Evolutionary conservation across 768 basidiomycete genomes (phyloP).

Genomic region (Tricholoma sp.): DNA sequence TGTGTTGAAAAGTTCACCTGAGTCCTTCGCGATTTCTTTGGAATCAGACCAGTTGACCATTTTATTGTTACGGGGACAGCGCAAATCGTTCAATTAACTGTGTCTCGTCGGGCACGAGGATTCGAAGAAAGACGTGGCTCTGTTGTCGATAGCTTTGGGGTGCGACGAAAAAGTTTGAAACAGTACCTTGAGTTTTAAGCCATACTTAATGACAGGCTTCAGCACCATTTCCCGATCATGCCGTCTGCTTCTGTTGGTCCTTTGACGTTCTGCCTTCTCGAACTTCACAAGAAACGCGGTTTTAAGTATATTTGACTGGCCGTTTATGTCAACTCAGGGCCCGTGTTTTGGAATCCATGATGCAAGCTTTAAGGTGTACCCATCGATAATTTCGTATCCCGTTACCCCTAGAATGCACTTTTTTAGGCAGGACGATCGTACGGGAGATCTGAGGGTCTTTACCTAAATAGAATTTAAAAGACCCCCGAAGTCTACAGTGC

Average conservation of each 20-base stretch:
- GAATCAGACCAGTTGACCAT: constrained; percentile 48
- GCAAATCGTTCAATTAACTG: no score
- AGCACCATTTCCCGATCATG: constrained; percentile 18
- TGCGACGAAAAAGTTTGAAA: neutral
- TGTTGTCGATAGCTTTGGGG: neutral
- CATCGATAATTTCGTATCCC: neutral
- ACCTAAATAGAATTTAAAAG: neutral
- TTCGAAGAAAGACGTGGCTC: no score
- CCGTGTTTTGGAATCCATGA: neutral
- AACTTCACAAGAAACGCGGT: constrained; percentile 2
- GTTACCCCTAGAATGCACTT: neutral
- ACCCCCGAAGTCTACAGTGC: neutral
- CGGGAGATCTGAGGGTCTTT: neutral
- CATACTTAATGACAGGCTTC: neutral
- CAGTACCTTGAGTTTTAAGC: constrained; percentile 10
- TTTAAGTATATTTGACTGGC: constrained; percentile 3
- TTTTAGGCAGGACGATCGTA: neutral
- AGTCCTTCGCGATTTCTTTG: constrained; percentile 37
- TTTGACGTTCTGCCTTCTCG: constrained; percentile 13
- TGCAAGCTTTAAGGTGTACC: neutral
- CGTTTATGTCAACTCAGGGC: neutral
- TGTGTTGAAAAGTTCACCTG: constrained; percentile 21
- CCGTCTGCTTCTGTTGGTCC: constrained; percentile 15
- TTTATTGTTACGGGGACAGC: neutral
- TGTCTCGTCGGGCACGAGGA: neutral